phyloP scores from a whole-genome alignment of 1,284 basidiomycete species.

The Phellinidium pouzarii region DNA sequence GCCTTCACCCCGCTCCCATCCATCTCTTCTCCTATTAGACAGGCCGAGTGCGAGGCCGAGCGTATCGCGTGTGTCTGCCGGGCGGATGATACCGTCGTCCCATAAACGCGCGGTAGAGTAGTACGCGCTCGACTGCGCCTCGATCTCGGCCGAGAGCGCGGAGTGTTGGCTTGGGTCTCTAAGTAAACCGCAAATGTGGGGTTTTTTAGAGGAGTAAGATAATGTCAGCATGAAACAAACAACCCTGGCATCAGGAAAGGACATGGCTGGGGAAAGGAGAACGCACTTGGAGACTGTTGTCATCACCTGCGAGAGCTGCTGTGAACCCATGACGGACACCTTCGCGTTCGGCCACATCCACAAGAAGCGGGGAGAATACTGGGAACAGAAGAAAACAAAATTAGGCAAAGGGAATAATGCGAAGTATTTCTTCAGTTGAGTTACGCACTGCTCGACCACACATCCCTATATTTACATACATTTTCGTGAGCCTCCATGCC shows the following conservation, averaged over 20 bases:
- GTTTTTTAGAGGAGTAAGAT: too few relatives aligned
- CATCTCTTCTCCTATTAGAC: constrained; percentile 36
- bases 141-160: constrained; percentile 74
- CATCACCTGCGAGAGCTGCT: constrained; percentile 91
- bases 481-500: background rate
- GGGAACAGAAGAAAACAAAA: background rate
- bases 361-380: constrained; percentile 91
- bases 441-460: constrained; percentile 74
- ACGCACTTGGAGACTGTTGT: constrained; percentile 75
- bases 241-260: constrained; percentile 4
- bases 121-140: constrained; percentile 77
- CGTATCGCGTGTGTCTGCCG: constrained; percentile 84
- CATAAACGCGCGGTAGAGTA: constrained; percentile 88
- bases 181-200: too few relatives aligned
- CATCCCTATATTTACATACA: constrained; percentile 50
- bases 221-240: too few relatives aligned
- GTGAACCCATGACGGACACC: constrained; percentile 95
- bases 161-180: constrained; percentile 75
- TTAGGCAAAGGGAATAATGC: background rate
- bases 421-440: background rate
- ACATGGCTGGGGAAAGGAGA: background rate
- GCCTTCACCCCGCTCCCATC: constrained; percentile 22
- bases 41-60: constrained; percentile 82
- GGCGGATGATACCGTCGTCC: constrained; percentile 94
- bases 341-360: constrained; percentile 99